Conservation (phyloP, 139 green algal genomes). For the Micractinium sp. region DNA sequence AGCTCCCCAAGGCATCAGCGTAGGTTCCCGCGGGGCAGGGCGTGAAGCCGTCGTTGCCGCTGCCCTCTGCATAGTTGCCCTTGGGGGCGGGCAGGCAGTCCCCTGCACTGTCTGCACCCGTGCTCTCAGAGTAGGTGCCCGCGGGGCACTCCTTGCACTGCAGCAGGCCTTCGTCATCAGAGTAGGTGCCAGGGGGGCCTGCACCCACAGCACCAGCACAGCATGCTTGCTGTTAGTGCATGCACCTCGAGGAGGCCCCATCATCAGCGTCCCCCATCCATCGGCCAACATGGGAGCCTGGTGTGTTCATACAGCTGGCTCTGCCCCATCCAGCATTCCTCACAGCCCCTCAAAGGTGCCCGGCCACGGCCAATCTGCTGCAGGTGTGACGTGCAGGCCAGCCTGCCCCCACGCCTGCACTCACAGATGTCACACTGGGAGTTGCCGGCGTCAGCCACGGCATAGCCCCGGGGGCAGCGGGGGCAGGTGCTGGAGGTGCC, state of each 20-base stretch:
- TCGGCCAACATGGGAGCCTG: too few species aligned
- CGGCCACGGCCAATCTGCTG: not conserved
- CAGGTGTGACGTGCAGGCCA: not conserved
- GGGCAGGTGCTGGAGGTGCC: not conserved
- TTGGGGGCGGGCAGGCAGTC: not conserved
- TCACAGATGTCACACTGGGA: not conserved
- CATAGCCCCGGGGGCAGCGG: not conserved
- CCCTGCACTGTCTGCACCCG: not conserved
- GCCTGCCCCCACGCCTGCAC: too few species aligned
- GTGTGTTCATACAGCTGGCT: too few species aligned
- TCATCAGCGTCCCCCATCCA: too few species aligned
- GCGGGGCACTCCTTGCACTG: not conserved
- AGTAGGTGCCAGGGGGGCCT: not conserved
- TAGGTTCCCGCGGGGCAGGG: not conserved
- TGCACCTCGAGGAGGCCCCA: not conserved
- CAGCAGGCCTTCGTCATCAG: not conserved
- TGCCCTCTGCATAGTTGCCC: not conserved
- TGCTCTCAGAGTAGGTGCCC: not conserved
- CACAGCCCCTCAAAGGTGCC: too few species aligned
- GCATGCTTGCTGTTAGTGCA: not conserved
- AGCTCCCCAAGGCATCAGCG: not conserved
- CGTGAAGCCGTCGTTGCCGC: constrained; percentile 3
- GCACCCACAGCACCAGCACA: not conserved
- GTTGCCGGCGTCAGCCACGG: not conserved
- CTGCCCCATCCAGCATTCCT: too few species aligned